Conservation (phyloP, 2,329 filamentous ascomycete genomes). For the Lizonia empirigonia region DNA sequence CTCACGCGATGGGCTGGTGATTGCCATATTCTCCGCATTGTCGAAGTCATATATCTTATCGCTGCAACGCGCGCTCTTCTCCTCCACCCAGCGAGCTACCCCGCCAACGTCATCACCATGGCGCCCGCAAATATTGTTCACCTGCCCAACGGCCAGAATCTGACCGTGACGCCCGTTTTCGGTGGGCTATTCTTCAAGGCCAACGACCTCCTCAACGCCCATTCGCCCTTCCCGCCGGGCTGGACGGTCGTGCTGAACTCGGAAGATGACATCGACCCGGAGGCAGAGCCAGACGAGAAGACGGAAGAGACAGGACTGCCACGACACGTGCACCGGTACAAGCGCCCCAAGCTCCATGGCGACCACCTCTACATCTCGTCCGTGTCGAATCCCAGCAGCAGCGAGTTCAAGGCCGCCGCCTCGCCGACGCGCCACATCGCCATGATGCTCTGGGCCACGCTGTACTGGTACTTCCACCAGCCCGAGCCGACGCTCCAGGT, state of each 20-base stretch:
- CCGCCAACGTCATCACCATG: constrained; percentile 47
- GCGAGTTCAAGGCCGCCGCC: constrained; percentile 76
- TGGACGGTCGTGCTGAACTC: constrained; percentile 90
- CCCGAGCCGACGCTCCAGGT: constrained; percentile 70
- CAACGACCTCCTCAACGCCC: constrained; percentile 71
- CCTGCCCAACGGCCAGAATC: constrained; percentile 85
- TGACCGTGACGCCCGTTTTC: constrained; percentile 84
- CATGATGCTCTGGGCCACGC: constrained; percentile 93
- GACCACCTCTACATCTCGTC: constrained; percentile 92
- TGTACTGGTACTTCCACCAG: constrained; percentile 98
- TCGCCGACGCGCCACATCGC: constrained; percentile 89
- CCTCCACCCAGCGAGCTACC: constrained; percentile 24
- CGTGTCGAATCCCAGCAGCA: constrained; percentile 80
- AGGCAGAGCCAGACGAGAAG: constrained; percentile 39
- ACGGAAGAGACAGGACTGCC: constrained; percentile 37
- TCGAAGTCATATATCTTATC: not conserved
- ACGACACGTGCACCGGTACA: constrained; percentile 68
- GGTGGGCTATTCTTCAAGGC: constrained; percentile 90
- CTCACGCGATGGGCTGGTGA: constrained; percentile 31
- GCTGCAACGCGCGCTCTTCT: constrained; percentile 1
- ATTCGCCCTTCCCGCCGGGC: constrained; percentile 76
- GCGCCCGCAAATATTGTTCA: constrained; percentile 60
- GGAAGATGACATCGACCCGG: constrained; percentile 51
- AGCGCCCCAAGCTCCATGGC: constrained; percentile 72
- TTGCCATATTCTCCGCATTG: constrained; percentile 1